These are phyloP conservation scores for Ceratocystis diversiconidia DNA, from an alignment of 2,329 filamentous ascomycete genomes.

Conservation along the genomic window DNA sequence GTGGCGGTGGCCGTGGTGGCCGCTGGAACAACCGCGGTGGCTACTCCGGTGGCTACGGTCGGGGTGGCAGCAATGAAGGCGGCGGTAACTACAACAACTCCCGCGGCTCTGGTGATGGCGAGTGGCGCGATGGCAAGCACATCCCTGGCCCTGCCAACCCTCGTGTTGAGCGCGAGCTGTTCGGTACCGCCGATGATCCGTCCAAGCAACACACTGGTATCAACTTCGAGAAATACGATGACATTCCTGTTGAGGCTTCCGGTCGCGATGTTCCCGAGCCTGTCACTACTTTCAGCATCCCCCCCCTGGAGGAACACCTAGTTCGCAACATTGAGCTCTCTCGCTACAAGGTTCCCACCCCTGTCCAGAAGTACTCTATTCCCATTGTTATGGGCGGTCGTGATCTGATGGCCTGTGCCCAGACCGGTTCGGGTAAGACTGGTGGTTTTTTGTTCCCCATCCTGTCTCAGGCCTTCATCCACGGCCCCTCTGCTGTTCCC, in stretches of 20 bases:
- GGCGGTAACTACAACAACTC: constrained; percentile 23
- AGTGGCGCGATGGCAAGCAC: constrained; percentile 96
- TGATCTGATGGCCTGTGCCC: constrained; percentile 98
- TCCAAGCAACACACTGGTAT: constrained; percentile 95
- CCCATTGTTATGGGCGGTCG: constrained; percentile 96
- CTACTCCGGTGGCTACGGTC: constrained; percentile 27
- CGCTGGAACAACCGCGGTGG: constrained; percentile 27
- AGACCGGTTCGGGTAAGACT: constrained; percentile 99
- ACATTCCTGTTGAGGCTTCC: constrained; percentile 95
- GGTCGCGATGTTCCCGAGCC: constrained; percentile 87
- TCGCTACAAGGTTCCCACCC: constrained; percentile 88
- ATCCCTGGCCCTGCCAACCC: constrained; percentile 76
- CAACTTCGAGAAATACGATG: constrained; percentile 99
- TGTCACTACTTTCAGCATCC: constrained; percentile 80
- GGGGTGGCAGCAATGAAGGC: constrained; percentile 29
- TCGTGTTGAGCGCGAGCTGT: constrained; percentile 87
- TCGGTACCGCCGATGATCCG: constrained; percentile 79
- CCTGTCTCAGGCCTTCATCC: constrained; percentile 89
- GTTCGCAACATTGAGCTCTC: constrained; percentile 86
- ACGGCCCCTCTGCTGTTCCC: constrained; percentile 62
- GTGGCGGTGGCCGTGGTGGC: constrained; percentile 26
- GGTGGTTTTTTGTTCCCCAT: constrained; percentile 99
- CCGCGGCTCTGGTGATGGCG: constrained; percentile 82
- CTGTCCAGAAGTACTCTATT: constrained; percentile 98
- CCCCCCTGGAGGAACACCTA: constrained; percentile 87